These are phyloP conservation scores for Russula abietina DNA, from an alignment of 768 basidiomycete genomes.

Conservation along the genomic window DNA sequence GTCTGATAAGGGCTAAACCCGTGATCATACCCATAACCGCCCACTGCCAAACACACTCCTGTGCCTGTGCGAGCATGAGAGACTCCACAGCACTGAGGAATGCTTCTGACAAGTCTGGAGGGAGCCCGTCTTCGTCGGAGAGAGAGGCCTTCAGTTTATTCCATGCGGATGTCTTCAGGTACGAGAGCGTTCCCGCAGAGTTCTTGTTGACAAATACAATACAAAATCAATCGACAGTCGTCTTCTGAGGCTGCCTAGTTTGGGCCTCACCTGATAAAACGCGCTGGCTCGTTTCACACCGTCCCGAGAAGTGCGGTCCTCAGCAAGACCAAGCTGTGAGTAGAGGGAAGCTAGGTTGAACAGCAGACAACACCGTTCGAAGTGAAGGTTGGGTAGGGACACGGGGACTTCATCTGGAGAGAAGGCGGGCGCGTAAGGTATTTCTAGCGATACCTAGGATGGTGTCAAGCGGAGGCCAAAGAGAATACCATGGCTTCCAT, in stretches of 20 bases:
- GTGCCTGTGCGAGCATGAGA: slow-evolving; percentile 89
- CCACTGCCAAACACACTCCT: slow-evolving; percentile 95
- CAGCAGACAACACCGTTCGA: slow-evolving; percentile 70
- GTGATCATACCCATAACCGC: slow-evolving; percentile 63
- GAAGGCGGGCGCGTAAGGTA: slow-evolving; percentile 73
- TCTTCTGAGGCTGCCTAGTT: neutral
- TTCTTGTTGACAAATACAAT: slow-evolving; percentile 36
- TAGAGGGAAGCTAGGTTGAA: slow-evolving; percentile 88
- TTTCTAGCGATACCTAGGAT: slow-evolving; percentile 60
- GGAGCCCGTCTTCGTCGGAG: slow-evolving; percentile 46
- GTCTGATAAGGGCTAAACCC: slow-evolving; percentile 3
- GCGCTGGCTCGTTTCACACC: slow-evolving; percentile 77
- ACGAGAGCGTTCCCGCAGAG: slow-evolving; percentile 68
- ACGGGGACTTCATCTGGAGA: slow-evolving; percentile 50
- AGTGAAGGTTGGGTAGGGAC: slow-evolving; percentile 65
- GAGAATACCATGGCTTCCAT: slow-evolving; percentile 30
- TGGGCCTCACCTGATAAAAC: slow-evolving; percentile 54
- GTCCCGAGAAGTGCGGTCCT: slow-evolving; percentile 66
- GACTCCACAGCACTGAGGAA: slow-evolving; percentile 60
- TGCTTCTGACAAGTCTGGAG: slow-evolving; percentile 58
- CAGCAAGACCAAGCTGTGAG: slow-evolving; percentile 66
- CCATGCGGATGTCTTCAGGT: slow-evolving; percentile 47
- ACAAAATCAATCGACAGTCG: neutral
- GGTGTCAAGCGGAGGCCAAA: slow-evolving; percentile 4
- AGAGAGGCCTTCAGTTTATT: slow-evolving; percentile 44